A percentile compares a stretch with the other conserved stretches of the same genome.
These are phyloP conservation scores for Toxoplasma gondii DNA, from an alignment of 169 alveolate species.

Conservation along the genomic window DNA sequence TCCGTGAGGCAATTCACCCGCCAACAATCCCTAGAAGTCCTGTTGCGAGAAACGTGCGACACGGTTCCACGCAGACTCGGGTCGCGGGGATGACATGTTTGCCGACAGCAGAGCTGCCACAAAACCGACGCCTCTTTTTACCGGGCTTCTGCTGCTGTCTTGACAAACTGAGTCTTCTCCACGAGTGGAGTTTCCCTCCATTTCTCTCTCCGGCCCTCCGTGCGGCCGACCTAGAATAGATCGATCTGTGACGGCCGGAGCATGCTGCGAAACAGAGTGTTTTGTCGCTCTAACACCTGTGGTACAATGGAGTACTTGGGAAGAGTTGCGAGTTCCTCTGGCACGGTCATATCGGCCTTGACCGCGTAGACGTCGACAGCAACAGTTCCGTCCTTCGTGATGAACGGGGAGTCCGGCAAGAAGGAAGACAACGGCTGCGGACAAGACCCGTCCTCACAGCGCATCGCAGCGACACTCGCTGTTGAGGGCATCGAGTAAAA, in stretches of 20 bases:
- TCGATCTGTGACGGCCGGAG: neutral
- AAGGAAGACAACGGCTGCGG: neutral
- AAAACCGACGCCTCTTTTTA: too few species aligned
- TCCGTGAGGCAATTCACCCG: too few species aligned
- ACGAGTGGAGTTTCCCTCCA: too few species aligned
- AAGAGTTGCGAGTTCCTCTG: neutral
- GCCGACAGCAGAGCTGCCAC: too few species aligned
- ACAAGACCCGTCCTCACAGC: neutral
- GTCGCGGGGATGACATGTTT: too few species aligned
- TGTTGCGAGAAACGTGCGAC: too few species aligned
- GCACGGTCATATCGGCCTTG: neutral
- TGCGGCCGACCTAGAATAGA: neutral
- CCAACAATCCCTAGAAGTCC: too few species aligned
- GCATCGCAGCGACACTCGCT: neutral
- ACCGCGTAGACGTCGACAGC: constrained; percentile 14
- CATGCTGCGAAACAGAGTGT: neutral
- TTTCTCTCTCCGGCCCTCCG: too few species aligned
- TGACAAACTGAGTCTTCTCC: too few species aligned
- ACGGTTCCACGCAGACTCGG: too few species aligned
- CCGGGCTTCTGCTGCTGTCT: too few species aligned
- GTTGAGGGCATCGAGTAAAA: neutral
- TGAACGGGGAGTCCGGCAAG: constrained; percentile 22
- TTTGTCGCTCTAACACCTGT: neutral
- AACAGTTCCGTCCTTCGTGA: neutral
- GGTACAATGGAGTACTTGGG: neutral